Conservation (phyloP, 176 grass and related monocot species). For the Zoysia pacifica region DNA sequence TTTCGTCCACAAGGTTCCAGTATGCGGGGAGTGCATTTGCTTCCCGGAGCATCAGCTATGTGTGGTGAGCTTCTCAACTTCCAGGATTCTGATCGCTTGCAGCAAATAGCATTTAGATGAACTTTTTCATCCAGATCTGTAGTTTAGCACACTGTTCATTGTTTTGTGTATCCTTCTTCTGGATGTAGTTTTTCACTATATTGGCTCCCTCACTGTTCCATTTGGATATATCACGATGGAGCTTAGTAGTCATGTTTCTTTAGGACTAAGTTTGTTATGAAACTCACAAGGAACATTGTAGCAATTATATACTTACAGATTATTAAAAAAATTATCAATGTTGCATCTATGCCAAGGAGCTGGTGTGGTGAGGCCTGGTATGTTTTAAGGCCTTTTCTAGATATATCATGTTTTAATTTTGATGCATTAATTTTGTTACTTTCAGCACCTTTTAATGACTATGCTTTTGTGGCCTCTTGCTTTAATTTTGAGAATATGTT, state of each 20-base stretch:
- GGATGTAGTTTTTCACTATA: constrained; percentile 9
- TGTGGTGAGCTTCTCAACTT: constrained; percentile 61
- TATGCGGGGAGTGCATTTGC: constrained; percentile 98
- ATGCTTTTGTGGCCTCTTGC: not conserved
- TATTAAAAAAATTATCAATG: not conserved
- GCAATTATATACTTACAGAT: not conserved
- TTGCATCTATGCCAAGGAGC: not conserved
- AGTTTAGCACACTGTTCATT: not conserved
- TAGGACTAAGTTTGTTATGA: not conserved
- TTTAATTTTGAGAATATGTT: not conserved
- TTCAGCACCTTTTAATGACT: not conserved
- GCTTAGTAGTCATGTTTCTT: not conserved
- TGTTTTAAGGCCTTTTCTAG: not conserved
- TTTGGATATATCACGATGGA: constrained; percentile 5
- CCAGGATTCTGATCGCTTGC: not conserved
- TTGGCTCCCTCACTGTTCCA: not conserved
- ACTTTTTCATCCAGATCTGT: not conserved
- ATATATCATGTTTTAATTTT: not conserved
- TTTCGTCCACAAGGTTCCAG: constrained; percentile 94
- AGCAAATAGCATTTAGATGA: not conserved
- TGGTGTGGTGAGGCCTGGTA: not conserved
- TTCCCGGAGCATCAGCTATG: constrained; percentile 90
- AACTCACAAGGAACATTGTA: not conserved
- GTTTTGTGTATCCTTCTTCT: constrained; percentile 15
- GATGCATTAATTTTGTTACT: not conserved